phyloP scores from a whole-genome alignment of 2,329 filamentous ascomycete species.

The Aureobasidium sp. region DNA sequence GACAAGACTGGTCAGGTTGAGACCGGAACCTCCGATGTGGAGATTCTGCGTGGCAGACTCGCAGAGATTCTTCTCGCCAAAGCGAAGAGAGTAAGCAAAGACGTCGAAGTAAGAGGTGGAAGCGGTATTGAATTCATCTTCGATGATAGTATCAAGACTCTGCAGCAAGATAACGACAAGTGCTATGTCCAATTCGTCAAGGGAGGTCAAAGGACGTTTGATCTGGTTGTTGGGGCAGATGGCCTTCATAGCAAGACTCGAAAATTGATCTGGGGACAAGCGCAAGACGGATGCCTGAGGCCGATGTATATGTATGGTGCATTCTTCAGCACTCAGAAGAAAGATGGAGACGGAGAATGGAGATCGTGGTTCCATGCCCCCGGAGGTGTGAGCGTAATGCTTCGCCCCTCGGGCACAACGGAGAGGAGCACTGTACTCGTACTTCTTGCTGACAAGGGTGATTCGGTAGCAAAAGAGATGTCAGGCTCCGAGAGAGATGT shows the following conservation, averaged over 20 bases:
- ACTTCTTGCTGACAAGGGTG: conserved; percentile 28
- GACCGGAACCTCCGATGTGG: conserved; percentile 51
- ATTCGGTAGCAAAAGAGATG: conserved; percentile 6
- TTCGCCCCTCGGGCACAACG: conserved; percentile 30
- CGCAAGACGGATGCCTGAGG: conserved; percentile 26
- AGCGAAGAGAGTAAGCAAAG: conserved; percentile 27
- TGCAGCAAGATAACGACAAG: conserved; percentile 30
- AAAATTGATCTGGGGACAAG: conserved; percentile 30
- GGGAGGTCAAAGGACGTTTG: conserved; percentile 25
- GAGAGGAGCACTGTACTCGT: conserved; percentile 31
- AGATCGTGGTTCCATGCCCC: conserved; percentile 35
- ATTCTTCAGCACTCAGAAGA: conserved; percentile 35
- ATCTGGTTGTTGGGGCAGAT: conserved; percentile 38
- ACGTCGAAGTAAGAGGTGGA: conserved; percentile 29
- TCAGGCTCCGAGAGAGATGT: conserved; percentile 20
- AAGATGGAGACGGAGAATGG: conserved; percentile 31
- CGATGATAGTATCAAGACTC: conserved; percentile 28
- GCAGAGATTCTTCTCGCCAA: conserved; percentile 46
- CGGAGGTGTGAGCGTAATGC: conserved; percentile 32
- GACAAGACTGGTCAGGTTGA: conserved; percentile 28
- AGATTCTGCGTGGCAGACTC: conserved; percentile 63
- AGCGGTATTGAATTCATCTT: conserved; percentile 34
- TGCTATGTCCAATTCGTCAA: conserved; percentile 33
- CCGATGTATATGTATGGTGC: conserved; percentile 32
- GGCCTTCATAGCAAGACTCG: conserved; percentile 34